These are phyloP conservation scores for Aspergillus aculeatus DNA, from an alignment of 2,329 filamentous ascomycete genomes.

Conservation along the genomic window DNA sequence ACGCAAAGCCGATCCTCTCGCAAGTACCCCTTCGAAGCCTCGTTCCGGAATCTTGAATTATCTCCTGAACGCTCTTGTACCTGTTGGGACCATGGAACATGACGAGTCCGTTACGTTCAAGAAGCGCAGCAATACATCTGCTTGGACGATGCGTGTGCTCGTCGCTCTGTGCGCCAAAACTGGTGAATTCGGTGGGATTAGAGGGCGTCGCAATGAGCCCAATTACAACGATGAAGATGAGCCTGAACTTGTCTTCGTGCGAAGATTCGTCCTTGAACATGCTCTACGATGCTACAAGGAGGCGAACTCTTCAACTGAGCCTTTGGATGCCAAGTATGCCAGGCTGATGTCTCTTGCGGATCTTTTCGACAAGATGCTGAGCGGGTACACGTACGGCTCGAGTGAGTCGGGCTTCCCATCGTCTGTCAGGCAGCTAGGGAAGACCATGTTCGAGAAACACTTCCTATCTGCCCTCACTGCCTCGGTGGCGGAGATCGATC, in stretches of 20 bases:
- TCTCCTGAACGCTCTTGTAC: constrained; percentile 75
- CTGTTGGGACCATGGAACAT: constrained; percentile 64
- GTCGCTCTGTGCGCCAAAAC: constrained; percentile 87
- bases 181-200: constrained; percentile 66
- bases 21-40: constrained; percentile 88
- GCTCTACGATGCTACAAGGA: constrained; percentile 90
- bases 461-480: constrained; percentile 84
- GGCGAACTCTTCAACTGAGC: constrained; percentile 73
- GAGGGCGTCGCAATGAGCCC: constrained; percentile 52
- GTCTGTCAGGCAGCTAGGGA: constrained; percentile 80
- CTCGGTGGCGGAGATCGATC: constrained; percentile 91
- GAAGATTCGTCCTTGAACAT: constrained; percentile 92
- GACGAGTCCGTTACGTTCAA: constrained; percentile 74
- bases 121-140: constrained; percentile 81
- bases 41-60: constrained; percentile 92
- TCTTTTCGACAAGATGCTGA: constrained; percentile 89
- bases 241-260: constrained; percentile 73
- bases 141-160: constrained; percentile 80
- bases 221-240: constrained; percentile 41
- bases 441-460: constrained; percentile 98
- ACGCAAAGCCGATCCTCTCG: constrained; percentile 78
- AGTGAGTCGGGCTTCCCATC: constrained; percentile 46
- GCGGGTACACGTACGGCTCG: constrained; percentile 68
- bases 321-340: constrained; percentile 81
- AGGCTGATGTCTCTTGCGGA: constrained; percentile 84